Conservation (phyloP, 139 green algal species). For the Chlorella sp. region DNA sequence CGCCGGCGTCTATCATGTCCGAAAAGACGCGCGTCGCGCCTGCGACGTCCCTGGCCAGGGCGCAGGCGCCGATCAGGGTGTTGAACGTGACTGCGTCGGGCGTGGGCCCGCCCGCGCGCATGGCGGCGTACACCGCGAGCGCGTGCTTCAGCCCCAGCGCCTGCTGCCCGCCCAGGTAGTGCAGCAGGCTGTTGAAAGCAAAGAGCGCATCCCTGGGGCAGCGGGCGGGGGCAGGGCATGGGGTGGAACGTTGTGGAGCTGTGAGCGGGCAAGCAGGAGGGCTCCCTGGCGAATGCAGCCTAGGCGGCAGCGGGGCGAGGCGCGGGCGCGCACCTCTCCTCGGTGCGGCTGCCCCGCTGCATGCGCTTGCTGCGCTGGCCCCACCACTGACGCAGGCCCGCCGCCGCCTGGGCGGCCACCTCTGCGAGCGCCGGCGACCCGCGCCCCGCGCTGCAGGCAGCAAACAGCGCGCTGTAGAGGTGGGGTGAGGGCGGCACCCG, state of each 20-base stretch:
- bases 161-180: slow-evolving; percentile 40
- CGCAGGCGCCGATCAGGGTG: slow-evolving; percentile 46
- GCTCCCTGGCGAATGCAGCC: background rate
- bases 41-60: slow-evolving; percentile 22
- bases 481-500: slow-evolving; percentile 28
- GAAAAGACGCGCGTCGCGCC: slow-evolving; percentile 31
- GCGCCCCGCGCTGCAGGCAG: slow-evolving; percentile 33
- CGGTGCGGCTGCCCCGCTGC: background rate
- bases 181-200: slow-evolving; percentile 59
- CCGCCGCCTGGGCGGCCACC: slow-evolving; percentile 27
- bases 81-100: slow-evolving; percentile 59
- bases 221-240: background rate
- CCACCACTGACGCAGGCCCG: slow-evolving; percentile 31
- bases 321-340: slow-evolving; percentile 2
- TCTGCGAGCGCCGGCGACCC: slow-evolving; percentile 41
- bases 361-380: background rate
- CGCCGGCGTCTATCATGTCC: slow-evolving; percentile 23
- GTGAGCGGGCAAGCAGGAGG: no score
- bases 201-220: slow-evolving; percentile 35
- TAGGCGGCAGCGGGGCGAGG: background rate
- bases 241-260: background rate
- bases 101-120: slow-evolving; percentile 39
- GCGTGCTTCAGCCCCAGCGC: slow-evolving; percentile 29
- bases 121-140: slow-evolving; percentile 36
- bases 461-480: slow-evolving; percentile 52